phyloP scores from a whole-genome alignment of 208 protist genomes.

The Trypanosoma vivax region DNA sequence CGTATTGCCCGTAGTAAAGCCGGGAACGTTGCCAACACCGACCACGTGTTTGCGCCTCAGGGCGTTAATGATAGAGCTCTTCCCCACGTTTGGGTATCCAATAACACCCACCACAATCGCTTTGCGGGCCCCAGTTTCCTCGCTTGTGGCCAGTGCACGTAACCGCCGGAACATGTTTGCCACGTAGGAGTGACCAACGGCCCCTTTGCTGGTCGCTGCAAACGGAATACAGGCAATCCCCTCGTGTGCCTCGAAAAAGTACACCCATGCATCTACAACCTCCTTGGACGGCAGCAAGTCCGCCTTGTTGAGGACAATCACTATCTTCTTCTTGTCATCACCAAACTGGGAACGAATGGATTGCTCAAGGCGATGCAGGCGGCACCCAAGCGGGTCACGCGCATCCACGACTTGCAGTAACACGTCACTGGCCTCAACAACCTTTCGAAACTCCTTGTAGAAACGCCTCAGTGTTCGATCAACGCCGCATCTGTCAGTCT shows the following conservation, averaged over 20 bases:
- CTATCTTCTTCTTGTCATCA: conserved; percentile 88
- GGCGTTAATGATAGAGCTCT: conserved; percentile 96
- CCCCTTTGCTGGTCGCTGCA: conserved; percentile 77
- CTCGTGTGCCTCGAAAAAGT: conserved; percentile 82
- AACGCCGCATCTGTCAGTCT: conserved; percentile 37
- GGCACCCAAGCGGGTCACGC: conserved; percentile 95
- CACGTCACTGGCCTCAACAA: conserved; percentile 93
- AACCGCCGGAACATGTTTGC: conserved; percentile 87
- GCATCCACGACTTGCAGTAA: conserved; percentile 97
- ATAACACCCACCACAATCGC: conserved; percentile 95
- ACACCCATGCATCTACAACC: conserved; percentile 78
- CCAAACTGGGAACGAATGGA: conserved; percentile 83
- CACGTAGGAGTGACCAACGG: conserved; percentile 46
- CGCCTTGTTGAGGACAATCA: conserved; percentile 97
- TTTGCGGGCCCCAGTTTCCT: conserved; percentile 75
- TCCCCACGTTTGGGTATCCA: conserved; percentile 98
- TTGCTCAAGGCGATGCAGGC: conserved; percentile 90
- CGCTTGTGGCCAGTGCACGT: conserved; percentile 76
- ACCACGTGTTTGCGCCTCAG: conserved; percentile 93
- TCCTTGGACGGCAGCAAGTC: conserved; percentile 94
- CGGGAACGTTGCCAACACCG: conserved; percentile 89
- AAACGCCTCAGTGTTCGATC: conserved; percentile 82
- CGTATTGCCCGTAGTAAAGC: conserved; percentile 93
- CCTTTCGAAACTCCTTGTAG: conserved; percentile 86
- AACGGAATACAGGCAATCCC: conserved; percentile 80